These are phyloP conservation scores for Lactarius hatsudake DNA, from an alignment of 768 basidiomycete species.

Conservation along the genomic window DNA sequence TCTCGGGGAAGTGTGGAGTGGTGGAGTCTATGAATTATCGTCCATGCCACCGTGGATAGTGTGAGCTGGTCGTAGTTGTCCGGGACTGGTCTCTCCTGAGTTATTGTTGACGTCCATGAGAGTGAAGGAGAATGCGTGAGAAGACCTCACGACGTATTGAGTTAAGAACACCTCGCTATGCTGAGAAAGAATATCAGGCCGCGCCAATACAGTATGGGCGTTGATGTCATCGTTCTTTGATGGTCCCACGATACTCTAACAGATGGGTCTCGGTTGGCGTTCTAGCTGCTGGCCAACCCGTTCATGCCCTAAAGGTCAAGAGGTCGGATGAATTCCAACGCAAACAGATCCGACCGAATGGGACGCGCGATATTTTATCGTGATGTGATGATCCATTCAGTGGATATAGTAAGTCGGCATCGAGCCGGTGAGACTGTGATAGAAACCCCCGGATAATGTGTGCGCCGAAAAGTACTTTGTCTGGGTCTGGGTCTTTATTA, in stretches of 20 bases:
- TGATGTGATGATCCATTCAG: background rate
- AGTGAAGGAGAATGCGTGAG: no score
- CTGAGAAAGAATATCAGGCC: conserved; percentile 6
- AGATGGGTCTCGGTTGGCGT: background rate
- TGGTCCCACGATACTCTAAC: background rate
- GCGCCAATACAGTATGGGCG: background rate
- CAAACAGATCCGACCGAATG: no score
- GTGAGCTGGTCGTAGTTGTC: background rate
- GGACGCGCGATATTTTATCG: no score
- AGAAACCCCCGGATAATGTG: background rate
- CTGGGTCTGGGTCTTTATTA: background rate
- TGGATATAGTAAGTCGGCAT: background rate
- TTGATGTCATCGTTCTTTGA: background rate
- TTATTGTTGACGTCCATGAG: background rate
- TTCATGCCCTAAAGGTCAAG: background rate
- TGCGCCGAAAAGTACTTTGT: background rate
- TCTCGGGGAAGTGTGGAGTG: background rate
- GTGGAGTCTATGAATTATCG: background rate
- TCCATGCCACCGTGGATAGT: background rate
- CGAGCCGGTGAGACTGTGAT: background rate
- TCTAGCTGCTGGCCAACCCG: background rate
- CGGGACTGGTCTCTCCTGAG: background rate
- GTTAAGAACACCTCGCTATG: background rate
- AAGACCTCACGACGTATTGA: background rate
- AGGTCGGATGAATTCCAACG: background rate